A percentile compares a stretch with the other conserved stretches of the same genome.
Evolutionary conservation across 2,329 filamentous ascomycete species (phyloP).

Genomic region (Ophiostoma montium): DNA sequence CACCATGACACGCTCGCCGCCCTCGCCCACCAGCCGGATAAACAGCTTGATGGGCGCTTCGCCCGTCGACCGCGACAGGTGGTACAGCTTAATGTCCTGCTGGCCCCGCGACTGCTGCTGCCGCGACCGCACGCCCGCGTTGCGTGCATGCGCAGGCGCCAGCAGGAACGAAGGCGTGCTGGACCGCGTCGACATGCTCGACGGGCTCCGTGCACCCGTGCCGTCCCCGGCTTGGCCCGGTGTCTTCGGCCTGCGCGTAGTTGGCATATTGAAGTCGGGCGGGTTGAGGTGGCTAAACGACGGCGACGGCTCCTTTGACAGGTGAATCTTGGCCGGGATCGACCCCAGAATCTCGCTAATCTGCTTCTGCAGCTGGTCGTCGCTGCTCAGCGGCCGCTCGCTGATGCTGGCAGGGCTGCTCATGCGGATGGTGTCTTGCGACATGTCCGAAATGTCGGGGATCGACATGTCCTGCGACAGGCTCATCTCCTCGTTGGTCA

Average conservation of each 20-base stretch:
- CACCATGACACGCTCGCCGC: conserved; percentile 90
- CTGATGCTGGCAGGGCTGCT: conserved; percentile 15
- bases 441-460: conserved; percentile 19
- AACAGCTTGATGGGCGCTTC: conserved; percentile 88
- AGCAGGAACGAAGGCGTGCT: conserved; percentile 55
- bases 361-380: conserved; percentile 63
- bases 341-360: conserved; percentile 65
- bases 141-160: conserved; percentile 43
- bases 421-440: conserved; percentile 21
- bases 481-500: conserved; percentile 29
- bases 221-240: background rate
- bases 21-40: conserved; percentile 80
- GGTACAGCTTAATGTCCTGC: conserved; percentile 79
- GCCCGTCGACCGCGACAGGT: conserved; percentile 70
- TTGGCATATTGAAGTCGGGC: conserved; percentile 38
- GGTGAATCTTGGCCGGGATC: conserved; percentile 65
- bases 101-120: conserved; percentile 34
- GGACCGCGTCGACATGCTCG: conserved; percentile 39
- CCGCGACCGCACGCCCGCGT: conserved; percentile 31
- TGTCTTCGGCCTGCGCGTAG: conserved; percentile 1
- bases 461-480: conserved; percentile 19
- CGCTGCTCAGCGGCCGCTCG: conserved; percentile 27
- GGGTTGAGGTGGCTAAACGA: conserved; percentile 40
- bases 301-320: conserved; percentile 43
- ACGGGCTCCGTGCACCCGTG: conserved; percentile 26